Evolutionary conservation across 306 rosid genomes (phyloP).

Genomic region (Albizia julibrissin): DNA sequence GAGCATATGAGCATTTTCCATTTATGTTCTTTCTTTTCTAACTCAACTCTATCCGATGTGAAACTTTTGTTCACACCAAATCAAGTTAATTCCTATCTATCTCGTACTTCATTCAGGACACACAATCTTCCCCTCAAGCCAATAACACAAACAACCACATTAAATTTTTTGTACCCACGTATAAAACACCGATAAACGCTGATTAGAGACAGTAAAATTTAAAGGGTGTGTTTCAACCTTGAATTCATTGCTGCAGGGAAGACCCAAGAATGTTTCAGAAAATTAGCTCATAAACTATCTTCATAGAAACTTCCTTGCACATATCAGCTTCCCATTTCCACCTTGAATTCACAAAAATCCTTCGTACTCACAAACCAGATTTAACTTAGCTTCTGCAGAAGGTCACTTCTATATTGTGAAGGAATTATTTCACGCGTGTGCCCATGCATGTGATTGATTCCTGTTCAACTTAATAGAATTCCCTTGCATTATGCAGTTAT

Average conservation of each 20-base stretch:
- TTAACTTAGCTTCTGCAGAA: not conserved
- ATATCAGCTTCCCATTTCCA: not conserved
- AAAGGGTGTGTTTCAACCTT: not conserved
- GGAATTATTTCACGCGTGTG: not conserved
- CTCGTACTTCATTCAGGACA: too few relatives aligned
- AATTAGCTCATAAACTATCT: not conserved
- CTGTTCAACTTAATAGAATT: not conserved
- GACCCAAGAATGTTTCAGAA: not conserved
- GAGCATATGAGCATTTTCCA: too few relatives aligned
- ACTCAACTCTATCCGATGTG: too few relatives aligned
- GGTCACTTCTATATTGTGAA: not conserved
- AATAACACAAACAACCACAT: too few relatives aligned
- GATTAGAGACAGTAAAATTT: too few relatives aligned
- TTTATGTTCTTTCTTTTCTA: too few relatives aligned
- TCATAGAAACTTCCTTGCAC: not conserved
- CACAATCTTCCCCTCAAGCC: not conserved
- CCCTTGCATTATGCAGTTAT: constrained; percentile 28
- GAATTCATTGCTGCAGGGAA: not conserved
- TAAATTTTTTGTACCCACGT: too few relatives aligned
- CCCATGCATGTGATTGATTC: not conserved
- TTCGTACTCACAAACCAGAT: not conserved
- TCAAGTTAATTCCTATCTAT: too few relatives aligned
- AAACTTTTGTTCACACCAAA: too few relatives aligned
- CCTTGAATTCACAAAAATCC: not conserved
- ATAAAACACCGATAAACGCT: not conserved